Base-by-base conservation (phyloP, 495 filamentous ascomycete genomes). In the Aspergillus sclerotioniger region DNA sequence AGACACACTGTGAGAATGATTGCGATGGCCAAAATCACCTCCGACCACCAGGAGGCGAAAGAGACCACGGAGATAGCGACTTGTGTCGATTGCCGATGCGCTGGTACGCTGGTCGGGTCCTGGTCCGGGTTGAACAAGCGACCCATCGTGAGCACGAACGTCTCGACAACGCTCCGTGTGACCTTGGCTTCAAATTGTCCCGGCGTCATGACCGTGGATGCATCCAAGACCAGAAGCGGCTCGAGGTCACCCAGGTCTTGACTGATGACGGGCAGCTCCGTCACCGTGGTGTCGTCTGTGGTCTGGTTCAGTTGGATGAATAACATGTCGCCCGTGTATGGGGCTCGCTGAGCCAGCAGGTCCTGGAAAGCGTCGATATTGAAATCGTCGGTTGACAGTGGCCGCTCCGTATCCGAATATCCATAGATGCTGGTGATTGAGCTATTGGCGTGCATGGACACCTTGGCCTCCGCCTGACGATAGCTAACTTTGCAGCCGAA, bases 361-460 rank as follows among this genome's bases (percentile, higher is more conserved):
- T 62, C 67, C 32, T 74, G 68, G 50, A 76, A 76, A 3, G 71
- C 63, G 8, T 67, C 59, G 56, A 74, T 67, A 45, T 74, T 74
- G 61, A 76, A 75, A 19, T 68, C 50, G 0, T 51, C n/a, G 10
- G 46, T 7, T 0, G 67, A 69, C 15, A 76, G 49, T 0, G 52
- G 58, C 8, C 52, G 51, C 5, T 58, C 61, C 2, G 69, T 71
- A 3, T 54, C 53, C 12, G 53, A 50, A 35, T 65, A 49, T 21
- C 74, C 44, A 0, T 63, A 33, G 6, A 73, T 62, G 10, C 51
- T 62, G 6, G 63, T 71, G 51, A 76, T 71, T 20, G 74, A 76
- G 28, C 74, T 75, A 51, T 76, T 76, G 13, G 74, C 67, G 51
- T 75, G 74, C 74, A 76, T 76, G 0, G 62, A 60, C 0, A 76